A percentile compares a stretch with the other conserved stretches of the same genome.
Conservation (phyloP, 2,329 filamentous ascomycete species). For the Aspergillus thermomutatus region DNA sequence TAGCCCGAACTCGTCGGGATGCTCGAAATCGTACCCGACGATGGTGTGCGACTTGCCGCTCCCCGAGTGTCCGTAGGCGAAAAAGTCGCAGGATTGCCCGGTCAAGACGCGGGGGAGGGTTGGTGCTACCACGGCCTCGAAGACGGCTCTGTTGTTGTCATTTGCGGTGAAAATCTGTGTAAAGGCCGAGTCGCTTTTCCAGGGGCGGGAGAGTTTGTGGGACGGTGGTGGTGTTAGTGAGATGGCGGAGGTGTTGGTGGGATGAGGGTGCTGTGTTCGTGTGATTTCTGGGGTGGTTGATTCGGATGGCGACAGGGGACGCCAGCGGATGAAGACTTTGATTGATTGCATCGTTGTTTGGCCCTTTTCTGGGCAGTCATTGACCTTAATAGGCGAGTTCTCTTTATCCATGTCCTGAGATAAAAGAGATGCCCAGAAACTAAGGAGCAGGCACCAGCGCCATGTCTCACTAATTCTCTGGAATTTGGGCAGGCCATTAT, state of each 20-base stretch:
- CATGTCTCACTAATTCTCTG: background rate
- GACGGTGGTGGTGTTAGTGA: background rate
- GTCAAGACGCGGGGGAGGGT: constrained; percentile 31
- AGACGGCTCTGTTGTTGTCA: constrained; percentile 27
- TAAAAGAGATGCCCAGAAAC: too few relatives aligned
- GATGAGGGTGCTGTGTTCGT: background rate
- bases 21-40: constrained; percentile 42
- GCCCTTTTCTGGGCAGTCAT: too few relatives aligned
- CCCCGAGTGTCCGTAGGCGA: constrained; percentile 44
- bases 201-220: constrained; percentile 7
- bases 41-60: constrained; percentile 44
- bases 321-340: constrained; percentile 3
- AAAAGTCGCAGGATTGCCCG: constrained; percentile 41
- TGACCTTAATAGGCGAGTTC: too few relatives aligned
- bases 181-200: constrained; percentile 26
- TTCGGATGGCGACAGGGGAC: background rate
- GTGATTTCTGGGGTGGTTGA: background rate
- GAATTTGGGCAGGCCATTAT: too few relatives aligned
- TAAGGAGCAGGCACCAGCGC: background rate
- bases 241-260: background rate
- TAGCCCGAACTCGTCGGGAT: constrained; percentile 33
- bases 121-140: constrained; percentile 31
- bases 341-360: background rate
- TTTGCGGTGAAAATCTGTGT: constrained; percentile 17
- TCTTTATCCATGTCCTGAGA: too few relatives aligned